A percentile compares a stretch with the other conserved stretches of the same genome.
Conservation (phyloP, 495 filamentous ascomycete genomes). For the Aspergillus mulundensis region DNA sequence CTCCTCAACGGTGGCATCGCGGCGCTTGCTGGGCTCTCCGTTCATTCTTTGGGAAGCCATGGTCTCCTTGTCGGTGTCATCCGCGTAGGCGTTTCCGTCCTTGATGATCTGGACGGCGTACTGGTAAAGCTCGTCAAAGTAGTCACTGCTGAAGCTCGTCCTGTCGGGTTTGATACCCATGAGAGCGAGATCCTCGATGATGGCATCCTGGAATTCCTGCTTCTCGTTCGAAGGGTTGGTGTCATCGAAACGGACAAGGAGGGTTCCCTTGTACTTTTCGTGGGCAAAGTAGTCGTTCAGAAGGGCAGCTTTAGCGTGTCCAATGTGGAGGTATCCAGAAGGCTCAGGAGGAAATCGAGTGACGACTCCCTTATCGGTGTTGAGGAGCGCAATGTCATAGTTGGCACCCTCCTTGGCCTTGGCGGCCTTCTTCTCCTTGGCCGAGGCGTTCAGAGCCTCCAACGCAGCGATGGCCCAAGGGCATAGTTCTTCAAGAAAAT, state of each 20-base stretch:
- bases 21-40: constrained; percentile 68
- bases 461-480: constrained; percentile 52
- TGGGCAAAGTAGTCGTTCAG: constrained; percentile 94
- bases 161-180: constrained; percentile 84
- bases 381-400: constrained; percentile 85
- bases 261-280: constrained; percentile 76
- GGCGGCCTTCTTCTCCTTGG: constrained; percentile 62
- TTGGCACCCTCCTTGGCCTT: constrained; percentile 78
- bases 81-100: constrained; percentile 80
- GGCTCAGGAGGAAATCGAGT: constrained; percentile 95
- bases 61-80: constrained; percentile 83
- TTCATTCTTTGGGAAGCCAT: constrained; percentile 77
- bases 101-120: constrained; percentile 75
- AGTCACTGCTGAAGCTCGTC: constrained; percentile 78
- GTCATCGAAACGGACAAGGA: constrained; percentile 85
- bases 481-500: constrained; percentile 75
- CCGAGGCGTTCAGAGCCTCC: constrained; percentile 56
- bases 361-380: constrained; percentile 88
- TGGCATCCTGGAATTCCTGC: constrained; percentile 84
- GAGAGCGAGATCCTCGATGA: constrained; percentile 76
- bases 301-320: constrained; percentile 88
- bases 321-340: constrained; percentile 91
- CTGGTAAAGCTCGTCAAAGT: constrained; percentile 84
- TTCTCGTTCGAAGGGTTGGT: constrained; percentile 94
- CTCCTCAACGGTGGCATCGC: constrained; percentile 74